Evolutionary conservation across 1,284 basidiomycete genomes (phyloP), one percentile per base, ranked within the genome.

Genomic region (Peniophora sp.): DNA sequence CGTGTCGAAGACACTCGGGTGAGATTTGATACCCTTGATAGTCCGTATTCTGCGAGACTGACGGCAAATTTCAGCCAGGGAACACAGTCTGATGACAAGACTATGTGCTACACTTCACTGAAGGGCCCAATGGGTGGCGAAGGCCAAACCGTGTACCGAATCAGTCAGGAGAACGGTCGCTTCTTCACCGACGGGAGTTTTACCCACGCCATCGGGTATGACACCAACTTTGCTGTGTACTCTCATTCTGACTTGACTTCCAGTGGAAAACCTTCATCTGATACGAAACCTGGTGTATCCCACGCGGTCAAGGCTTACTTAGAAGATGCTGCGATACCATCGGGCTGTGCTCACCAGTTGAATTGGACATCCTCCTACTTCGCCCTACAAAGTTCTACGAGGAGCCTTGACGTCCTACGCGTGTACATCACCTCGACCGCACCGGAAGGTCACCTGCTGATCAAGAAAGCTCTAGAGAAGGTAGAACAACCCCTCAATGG

Each of bases 41-140:
- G 27, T 32, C 6, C 27, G 27, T 12, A 32, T 12, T 32, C 27
- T 6, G 27, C 27, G 5, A 32, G 27, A 32, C 12, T 5, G 27
- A 6, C 12, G 27, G 12, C 27, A 32, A 5, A 12, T 32, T 32
- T 32, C 27, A 50, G 56, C 9, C 58, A 60, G 49, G 54, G 52
- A 32, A 56, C 59, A 3, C 55, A 58, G 36, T 60, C 58, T 43
- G 55, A 58, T 36, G 59, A 58, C 11, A 14, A 48, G 34, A 27
- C 58, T 42, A 42, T 50, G 23, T 36, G 47, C 24, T 57, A 57
- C 10, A 42, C 56, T n/a, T 27, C 58, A 3, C 58, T 60, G 46
- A 51, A 58, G 22, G 35, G 35, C 41, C 51, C 50, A 47, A 49
- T 45, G 37, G 51, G 50, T 43, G 47, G 24, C 43, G 32, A 32